phyloP scores from a whole-genome alignment of 2,329 filamentous ascomycete species.

The Pseudopithomyces maydicus region DNA sequence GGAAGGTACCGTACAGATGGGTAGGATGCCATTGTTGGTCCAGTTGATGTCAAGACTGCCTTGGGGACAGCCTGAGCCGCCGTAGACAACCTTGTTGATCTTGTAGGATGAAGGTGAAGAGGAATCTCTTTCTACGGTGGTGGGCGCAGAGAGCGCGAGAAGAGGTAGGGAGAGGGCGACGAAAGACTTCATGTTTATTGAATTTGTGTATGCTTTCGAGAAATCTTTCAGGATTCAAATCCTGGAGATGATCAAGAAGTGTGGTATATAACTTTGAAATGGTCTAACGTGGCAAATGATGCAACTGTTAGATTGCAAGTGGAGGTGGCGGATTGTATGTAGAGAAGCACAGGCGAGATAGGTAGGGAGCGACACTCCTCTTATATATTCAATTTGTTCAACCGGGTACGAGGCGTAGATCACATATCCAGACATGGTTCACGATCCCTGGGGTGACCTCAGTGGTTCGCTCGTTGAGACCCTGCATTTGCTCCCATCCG shows the following conservation, averaged over 20 bases:
- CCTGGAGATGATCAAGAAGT: neutral
- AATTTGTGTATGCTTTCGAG: neutral
- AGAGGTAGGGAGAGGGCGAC: slow-evolving; percentile 29
- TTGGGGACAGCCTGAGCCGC: slow-evolving; percentile 43
- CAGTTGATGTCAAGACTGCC: slow-evolving; percentile 41
- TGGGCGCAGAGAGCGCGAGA: slow-evolving; percentile 29
- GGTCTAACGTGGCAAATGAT: slow-evolving; percentile 1
- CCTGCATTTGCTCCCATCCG: slow-evolving; percentile 15
- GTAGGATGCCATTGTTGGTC: slow-evolving; percentile 35
- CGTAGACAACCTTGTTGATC: slow-evolving; percentile 36
- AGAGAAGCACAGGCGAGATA: slow-evolving; percentile 11
- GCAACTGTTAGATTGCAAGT: neutral
- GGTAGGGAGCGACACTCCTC: slow-evolving; percentile 23
- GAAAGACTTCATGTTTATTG: slow-evolving; percentile 27
- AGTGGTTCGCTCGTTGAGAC: slow-evolving; percentile 20
- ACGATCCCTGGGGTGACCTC: slow-evolving; percentile 14
- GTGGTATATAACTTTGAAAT: neutral
- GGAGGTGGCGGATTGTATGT: slow-evolving; percentile 7
- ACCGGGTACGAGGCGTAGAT: slow-evolving; percentile 29
- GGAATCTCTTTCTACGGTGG: slow-evolving; percentile 17
- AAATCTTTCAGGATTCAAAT: slow-evolving; percentile 3
- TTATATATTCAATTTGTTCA: slow-evolving; percentile 30
- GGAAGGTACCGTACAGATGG: slow-evolving; percentile 28
- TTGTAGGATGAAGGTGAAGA: slow-evolving; percentile 34
- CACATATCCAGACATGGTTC: slow-evolving; percentile 13